Conservation (phyloP, 2,329 filamentous ascomycete species). For the Aspergillus sp. region DNA sequence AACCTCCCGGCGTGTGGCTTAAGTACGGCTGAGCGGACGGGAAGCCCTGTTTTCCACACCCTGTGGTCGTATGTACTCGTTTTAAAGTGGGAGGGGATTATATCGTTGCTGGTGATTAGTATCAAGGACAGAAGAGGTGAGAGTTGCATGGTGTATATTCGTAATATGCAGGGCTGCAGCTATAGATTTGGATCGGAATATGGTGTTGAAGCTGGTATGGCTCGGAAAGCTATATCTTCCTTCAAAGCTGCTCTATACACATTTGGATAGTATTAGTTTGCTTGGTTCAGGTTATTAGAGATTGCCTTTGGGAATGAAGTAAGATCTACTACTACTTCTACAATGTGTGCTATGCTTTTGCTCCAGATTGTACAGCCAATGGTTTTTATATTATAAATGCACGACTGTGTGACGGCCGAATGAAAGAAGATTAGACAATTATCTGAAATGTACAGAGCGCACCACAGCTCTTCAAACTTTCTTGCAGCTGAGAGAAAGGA, state of each 20-base stretch:
- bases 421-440: background rate
- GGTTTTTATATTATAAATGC: background rate
- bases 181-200: no score
- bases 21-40: background rate
- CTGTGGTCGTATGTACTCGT: background rate
- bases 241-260: no score
- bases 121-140: no score
- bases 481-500: no score
- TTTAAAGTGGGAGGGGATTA: rapidly evolving
- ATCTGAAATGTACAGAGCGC: background rate
- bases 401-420: background rate
- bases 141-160: no score
- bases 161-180: no score
- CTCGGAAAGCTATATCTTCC: no score
- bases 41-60: background rate
- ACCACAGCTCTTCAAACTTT: background rate
- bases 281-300: no score
- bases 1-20: background rate
- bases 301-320: no score
- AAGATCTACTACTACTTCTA: no score
- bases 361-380: background rate
- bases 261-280: no score
- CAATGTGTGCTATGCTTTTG: background rate
- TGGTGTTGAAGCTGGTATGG: no score
- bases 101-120: rapidly evolving